Conservation (phyloP, 2,329 filamentous ascomycete genomes). For the Calonectria multiphialidica region DNA sequence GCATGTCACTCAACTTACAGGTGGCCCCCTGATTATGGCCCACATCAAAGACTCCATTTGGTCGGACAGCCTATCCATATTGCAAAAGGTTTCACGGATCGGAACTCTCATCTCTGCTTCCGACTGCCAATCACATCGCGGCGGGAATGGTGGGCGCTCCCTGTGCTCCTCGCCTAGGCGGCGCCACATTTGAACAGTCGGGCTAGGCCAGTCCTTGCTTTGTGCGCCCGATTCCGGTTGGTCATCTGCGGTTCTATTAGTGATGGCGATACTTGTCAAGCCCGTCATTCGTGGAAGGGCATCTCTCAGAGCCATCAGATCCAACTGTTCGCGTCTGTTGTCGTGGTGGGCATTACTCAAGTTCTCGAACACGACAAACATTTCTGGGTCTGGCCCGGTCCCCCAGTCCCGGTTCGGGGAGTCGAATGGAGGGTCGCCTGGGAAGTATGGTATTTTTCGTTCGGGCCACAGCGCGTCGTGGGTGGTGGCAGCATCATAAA, state of each 20-base stretch:
- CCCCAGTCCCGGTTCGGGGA: neutral
- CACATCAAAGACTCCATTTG: neutral
- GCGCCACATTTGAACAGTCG: neutral
- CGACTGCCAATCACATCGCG: constrained; percentile 1
- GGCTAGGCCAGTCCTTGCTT: constrained; percentile 7
- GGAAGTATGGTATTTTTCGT: neutral
- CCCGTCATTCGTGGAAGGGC: neutral
- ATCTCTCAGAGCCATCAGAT: neutral
- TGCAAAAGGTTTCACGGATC: neutral
- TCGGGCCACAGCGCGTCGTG: neutral
- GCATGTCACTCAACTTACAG: neutral
- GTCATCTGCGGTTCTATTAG: constrained; percentile 15
- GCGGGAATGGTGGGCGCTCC: constrained; percentile 4
- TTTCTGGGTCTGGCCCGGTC: neutral
- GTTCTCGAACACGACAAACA: neutral
- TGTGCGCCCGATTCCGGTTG: neutral
- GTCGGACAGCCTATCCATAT: neutral
- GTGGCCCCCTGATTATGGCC: neutral
- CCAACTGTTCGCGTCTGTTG: neutral
- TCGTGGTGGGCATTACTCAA: neutral
- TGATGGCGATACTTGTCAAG: neutral
- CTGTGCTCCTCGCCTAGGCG: neutral
- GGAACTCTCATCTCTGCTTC: neutral
- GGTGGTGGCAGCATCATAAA: neutral
- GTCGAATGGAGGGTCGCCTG: neutral